Evolutionary conservation across 192 early-diverging fungal genomes (phyloP), one percentile per base, ranked within the genome.

Genomic region (Coemansia sp.): DNA sequence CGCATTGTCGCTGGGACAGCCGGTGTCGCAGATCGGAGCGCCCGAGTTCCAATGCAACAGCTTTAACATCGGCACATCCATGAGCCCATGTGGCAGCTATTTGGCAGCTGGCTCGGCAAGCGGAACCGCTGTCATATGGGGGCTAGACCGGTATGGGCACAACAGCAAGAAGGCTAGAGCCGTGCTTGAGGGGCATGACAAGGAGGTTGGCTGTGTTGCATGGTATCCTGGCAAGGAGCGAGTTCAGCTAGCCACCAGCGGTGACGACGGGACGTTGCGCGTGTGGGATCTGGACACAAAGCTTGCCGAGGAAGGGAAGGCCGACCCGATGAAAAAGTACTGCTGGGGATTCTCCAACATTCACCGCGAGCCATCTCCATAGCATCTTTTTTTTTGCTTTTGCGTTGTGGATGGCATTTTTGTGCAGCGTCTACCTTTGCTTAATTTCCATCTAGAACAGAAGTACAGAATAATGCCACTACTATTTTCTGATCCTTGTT

Each of bases 11-110:
- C 74, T 91, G 1, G 73, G 81, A 0, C 23, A 61, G 2, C 89
- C 91, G 1, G 62, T 87, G 10, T 72, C 74, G 6, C 69, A 68
- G 6, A 91, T 88, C 34, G 83, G 85, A 6, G 87, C 87, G 10
- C 73, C 87, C 2, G 76, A 78, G 35, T 91, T 90, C 63, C 63
- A 77, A 8, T 86, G 87, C 43, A 72, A 73, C 38, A 87, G 88
- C 44, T 95, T 94, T 63, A 92, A 90, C 64, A 82, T 93, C 44
- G 82, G 86, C 46, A 84, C 88, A 1, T 74, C 92, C 5, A 68
- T 89, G 15, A 91, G 90, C 18, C 91, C 90, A 5, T 92, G 95
- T 71, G 91, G 88, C 30, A 65, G 71, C 9, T 91, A 89, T 53
- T 39, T 97, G 4, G 86, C 90, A 0, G 85, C 89, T 35, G 95